phyloP scores from a whole-genome alignment of 768 basidiomycete species.

The Tremella fuciformis region DNA sequence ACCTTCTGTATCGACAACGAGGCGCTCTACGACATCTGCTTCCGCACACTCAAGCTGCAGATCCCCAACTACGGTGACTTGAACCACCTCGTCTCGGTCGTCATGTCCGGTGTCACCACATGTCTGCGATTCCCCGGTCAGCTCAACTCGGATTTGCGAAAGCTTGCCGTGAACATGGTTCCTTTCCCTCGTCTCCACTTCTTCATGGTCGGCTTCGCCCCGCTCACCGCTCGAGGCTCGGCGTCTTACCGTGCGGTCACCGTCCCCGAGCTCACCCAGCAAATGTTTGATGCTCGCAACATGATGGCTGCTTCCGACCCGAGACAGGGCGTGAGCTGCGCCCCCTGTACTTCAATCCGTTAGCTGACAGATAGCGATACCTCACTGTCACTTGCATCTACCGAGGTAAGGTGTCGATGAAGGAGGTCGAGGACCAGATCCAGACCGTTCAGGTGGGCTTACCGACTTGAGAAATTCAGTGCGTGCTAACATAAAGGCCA shows the following conservation, averaged over 20 bases:
- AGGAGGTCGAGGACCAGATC: constrained; percentile 99
- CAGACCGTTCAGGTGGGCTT: constrained; percentile 64
- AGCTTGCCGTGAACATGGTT: constrained; percentile 91
- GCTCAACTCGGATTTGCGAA: constrained; percentile 96
- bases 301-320: constrained; percentile 76
- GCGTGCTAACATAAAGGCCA: constrained; percentile 61
- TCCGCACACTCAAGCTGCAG: constrained; percentile 92
- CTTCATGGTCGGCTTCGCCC: constrained; percentile 92
- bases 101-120: constrained; percentile 98
- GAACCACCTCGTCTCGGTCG: constrained; percentile 94
- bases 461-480: too few species aligned
- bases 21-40: constrained; percentile 98
- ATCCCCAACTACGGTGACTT: constrained; percentile 96
- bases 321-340: constrained; percentile 64
- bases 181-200: constrained; percentile 98
- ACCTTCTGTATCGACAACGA: constrained; percentile 99
- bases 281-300: constrained; percentile 99
- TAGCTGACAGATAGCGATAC: constrained; percentile 60
- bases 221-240: constrained; percentile 69
- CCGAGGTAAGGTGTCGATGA: constrained; percentile 99
- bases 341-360: background rate
- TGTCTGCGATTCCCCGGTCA: constrained; percentile 99
- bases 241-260: constrained; percentile 95
- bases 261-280: constrained; percentile 94
- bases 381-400: constrained; percentile 96